Base-by-base conservation (phyloP, 2,329 filamentous ascomycete genomes). In the Xylariaceae sp. region DNA sequence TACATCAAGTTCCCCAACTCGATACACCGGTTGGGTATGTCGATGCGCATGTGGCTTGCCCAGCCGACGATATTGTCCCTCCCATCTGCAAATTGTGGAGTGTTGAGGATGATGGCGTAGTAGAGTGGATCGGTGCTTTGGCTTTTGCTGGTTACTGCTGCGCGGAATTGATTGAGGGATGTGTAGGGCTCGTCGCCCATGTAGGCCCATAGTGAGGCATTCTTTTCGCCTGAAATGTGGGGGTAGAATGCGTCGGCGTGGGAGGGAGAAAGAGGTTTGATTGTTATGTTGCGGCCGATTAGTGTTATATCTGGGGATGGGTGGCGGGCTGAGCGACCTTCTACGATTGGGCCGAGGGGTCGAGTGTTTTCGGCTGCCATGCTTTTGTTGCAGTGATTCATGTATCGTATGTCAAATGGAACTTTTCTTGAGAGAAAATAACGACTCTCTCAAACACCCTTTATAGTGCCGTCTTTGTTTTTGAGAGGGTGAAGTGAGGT, bases 1-100 rank as follows among this genome's bases (percentile, higher is more conserved):
- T 81, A 80, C 11, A 83, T 67, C 14, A 87, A 70, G 54, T 71
- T 69, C 2, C 84, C 84, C 19, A 86, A 75, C 58, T 87, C 84
- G 1, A 86, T 67, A 18, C 72, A 70, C 2, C 76, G 71, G 49
- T 85, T 71, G 0, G 61, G 56, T 0, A 76, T 71, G 5, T 74
- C 69, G 45, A 82, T 77, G 48, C 73, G 73, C 59, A 84, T 65
- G 50, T 63, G 61, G 19, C 60, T 59, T 3, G 62, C 55, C 22
- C 59, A 61, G 22, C 65, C 66, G 22, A 65, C 51, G 38, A 62
- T 45, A 3, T 56, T 56, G 9, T 51, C 55, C 17, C 46, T 41
- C 13, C 54, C 50, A 31, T 45, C 18, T 2, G 41, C 50, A 17
- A 38, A 42, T 11, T 47, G 43, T 47, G 45, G 42, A n/a, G 36